Base-by-base conservation (phyloP, 2,329 filamentous ascomycete species). In the Cytospora chrysosperma region DNA sequence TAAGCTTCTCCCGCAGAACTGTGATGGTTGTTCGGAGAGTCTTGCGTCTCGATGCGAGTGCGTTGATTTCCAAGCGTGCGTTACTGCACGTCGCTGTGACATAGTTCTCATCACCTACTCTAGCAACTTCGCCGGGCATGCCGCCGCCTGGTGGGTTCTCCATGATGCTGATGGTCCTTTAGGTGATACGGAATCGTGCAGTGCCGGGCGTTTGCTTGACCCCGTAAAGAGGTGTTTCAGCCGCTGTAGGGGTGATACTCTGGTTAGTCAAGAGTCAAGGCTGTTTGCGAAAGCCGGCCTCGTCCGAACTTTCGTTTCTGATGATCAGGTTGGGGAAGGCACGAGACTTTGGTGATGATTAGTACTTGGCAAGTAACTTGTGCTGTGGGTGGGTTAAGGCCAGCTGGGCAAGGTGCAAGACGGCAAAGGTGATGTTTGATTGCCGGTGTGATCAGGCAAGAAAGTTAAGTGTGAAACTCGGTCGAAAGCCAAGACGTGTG, bases 41-140 rank as follows among this genome's bases (percentile, higher is more conserved):
- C 24, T 64, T 28, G 12, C 58, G 62, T 26, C 15, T 61, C 24
- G n/a, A 26, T 12, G 34, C 28, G 27, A 64, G 43, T 10, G 26
- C 34, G 17, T 26, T n/a, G 13, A 53, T 56, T 19, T 49, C 27
- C 9, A 40, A 6, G 27, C 49, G 62, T 24, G 54, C 55, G 9
- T 21, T 19, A 34, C 30, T 56, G 34, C 52, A 61, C 40, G 32
- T 6, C 40, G 21, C 37, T 37, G 59, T 34, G 13, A 55, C 34
- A 30, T 17, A 37, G 10, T 10, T 19, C 21, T 61, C 51, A 15
- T 55, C 51, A 15, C 49, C 26, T 15, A 32, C 26, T n/a, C 8
- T 26, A 8, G n/a, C 15, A 6, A n/a, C 40, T 10, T 12, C 10
- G 1, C 50, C 12, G 28, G 59, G 27, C 4, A 13, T 19, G 7